A percentile compares a stretch with the other conserved stretches of the same genome.
These are phyloP conservation scores for Xylaria acuta DNA, from an alignment of 495 filamentous ascomycete species.

Conservation along the genomic window DNA sequence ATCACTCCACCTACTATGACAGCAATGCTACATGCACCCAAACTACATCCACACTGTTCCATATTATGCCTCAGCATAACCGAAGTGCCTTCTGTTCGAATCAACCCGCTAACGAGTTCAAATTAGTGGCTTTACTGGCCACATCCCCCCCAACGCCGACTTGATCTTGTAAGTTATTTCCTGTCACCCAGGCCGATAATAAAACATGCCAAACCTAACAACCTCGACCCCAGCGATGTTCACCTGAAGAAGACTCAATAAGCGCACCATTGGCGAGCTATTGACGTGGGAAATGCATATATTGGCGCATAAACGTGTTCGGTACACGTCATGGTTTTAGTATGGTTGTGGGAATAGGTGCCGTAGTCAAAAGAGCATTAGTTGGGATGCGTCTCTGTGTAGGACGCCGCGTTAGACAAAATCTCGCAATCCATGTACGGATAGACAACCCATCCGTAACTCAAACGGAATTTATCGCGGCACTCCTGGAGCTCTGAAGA, in stretches of 20 bases:
- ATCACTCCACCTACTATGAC: neutral
- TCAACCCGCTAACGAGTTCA: conserved; percentile 35
- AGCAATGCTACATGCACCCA: conserved; percentile 1
- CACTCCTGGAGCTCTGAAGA: neutral
- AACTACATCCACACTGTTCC: neutral
- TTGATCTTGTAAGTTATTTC: conserved; percentile 58
- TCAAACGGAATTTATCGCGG: neutral
- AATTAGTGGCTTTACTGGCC: conserved; percentile 67
- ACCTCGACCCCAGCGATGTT: conserved; percentile 51
- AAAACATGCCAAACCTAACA: conserved; percentile 23
- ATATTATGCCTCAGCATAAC: neutral
- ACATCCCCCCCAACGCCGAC: conserved; percentile 63
- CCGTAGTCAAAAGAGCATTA: neutral
- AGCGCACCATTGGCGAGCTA: conserved; percentile 6
- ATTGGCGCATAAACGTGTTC: conserved; percentile 1
- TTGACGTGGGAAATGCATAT: conserved; percentile 1
- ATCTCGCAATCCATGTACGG: neutral
- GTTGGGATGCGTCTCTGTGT: neutral
- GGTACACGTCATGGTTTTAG: neutral
- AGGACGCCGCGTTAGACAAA: neutral
- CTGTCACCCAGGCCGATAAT: neutral
- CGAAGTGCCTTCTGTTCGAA: neutral
- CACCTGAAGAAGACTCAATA: conserved; percentile 57
- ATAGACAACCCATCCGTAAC: neutral
- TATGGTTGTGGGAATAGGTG: neutral